Conservation (phyloP, 768 basidiomycete genomes). For the Mycena belliarum region DNA sequence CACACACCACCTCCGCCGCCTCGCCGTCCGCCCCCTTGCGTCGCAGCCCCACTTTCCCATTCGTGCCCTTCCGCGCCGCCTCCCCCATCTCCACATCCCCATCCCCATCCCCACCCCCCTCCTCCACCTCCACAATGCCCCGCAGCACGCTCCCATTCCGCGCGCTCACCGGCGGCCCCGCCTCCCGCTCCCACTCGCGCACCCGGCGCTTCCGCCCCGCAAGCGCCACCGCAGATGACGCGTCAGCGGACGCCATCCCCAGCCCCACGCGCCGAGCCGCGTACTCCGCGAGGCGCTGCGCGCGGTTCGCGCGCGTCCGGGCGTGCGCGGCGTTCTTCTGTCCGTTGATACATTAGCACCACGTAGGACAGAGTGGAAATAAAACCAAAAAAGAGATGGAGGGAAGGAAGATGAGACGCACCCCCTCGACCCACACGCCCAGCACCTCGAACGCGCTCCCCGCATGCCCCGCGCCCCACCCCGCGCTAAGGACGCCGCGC, state of each 20-base stretch:
- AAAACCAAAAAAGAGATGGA: not conserved
- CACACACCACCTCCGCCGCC: constrained; percentile 42
- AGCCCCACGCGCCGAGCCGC: constrained; percentile 57
- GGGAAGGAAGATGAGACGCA: constrained; percentile 32
- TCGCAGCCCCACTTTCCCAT: too few species aligned
- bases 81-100: constrained; percentile 20
- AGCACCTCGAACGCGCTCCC: constrained; percentile 76
- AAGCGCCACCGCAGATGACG: not conserved
- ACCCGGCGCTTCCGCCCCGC: not conserved
- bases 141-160: constrained; percentile 42
- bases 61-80: constrained; percentile 22
- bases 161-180: not conserved
- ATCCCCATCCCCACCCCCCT: constrained; percentile 32
- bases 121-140: constrained; percentile 38
- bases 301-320: constrained; percentile 59
- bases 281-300: constrained; percentile 70
- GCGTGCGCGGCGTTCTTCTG: constrained; percentile 52
- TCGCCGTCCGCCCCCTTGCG: too few species aligned
- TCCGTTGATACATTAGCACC: constrained; percentile 22
- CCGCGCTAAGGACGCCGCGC: constrained; percentile 60
- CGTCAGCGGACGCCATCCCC: constrained; percentile 27
- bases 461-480: constrained; percentile 80
- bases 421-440: constrained; percentile 62
- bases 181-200: not conserved
- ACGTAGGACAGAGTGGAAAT: not conserved